These are phyloP conservation scores for Candida bentonensis DNA, from an alignment of 805 yeast genomes.

Conservation along the genomic window DNA sequence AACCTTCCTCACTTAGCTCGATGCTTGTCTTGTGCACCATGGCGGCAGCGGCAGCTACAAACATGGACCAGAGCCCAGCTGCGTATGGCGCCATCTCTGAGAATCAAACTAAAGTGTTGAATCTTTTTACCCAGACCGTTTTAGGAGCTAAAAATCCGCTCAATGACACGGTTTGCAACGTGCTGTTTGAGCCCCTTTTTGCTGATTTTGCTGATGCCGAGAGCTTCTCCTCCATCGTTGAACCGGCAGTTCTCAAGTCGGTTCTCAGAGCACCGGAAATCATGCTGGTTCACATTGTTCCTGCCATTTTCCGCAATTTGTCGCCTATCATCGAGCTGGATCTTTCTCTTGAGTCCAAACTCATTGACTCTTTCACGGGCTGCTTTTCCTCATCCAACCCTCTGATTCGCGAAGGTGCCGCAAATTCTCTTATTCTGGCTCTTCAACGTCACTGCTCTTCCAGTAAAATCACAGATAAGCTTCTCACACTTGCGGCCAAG, in stretches of 20 bases:
- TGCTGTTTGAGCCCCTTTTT: conserved; percentile 30
- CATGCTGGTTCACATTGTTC: conserved; percentile 42
- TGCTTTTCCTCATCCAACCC: conserved; percentile 62
- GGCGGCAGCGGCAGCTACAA: conserved; percentile 17
- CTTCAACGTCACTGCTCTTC: conserved; percentile 18
- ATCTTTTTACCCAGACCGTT: conserved; percentile 17
- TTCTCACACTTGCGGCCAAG: conserved; percentile 43
- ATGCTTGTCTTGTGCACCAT: conserved; percentile 25
- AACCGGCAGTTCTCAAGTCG: conserved; percentile 60
- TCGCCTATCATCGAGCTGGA: conserved; percentile 29
- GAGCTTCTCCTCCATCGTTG: conserved; percentile 25
- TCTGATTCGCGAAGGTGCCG: conserved; percentile 38
- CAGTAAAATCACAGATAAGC: conserved; percentile 33
- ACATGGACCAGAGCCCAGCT: conserved; percentile 13
- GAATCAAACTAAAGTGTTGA: conserved; percentile 8
- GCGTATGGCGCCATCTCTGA: conserved; percentile 8
- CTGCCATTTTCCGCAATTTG: conserved; percentile 30
- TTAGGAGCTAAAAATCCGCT: conserved; percentile 18
- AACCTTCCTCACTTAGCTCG: neutral
- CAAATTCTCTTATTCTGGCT: conserved; percentile 21
- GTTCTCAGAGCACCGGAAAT: conserved; percentile 66
- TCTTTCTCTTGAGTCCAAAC: conserved; percentile 27
- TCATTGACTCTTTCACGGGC: conserved; percentile 37
- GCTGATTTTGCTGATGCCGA: conserved; percentile 26
- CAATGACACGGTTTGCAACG: conserved; percentile 7